Conservation (phyloP, 2,329 filamentous ascomycete genomes). For the Claviceps digitariae region DNA sequence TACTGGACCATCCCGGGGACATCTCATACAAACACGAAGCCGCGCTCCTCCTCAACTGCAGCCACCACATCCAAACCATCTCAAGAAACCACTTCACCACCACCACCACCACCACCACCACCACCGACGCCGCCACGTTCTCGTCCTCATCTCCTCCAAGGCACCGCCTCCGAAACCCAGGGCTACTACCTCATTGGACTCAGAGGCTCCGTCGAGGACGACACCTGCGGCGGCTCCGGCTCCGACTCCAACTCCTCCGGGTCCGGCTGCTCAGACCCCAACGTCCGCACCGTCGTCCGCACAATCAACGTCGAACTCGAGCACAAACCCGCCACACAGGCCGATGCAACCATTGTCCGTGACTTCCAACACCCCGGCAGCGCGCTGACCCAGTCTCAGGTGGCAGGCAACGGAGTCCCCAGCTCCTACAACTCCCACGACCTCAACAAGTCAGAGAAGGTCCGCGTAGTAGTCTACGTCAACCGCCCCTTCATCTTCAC, state of each 20-base stretch:
- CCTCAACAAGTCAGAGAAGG: constrained; percentile 38
- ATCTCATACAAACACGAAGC: constrained; percentile 7
- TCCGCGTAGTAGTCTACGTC: constrained; percentile 61
- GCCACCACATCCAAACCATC: constrained; percentile 6
- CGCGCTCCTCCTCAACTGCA: constrained; percentile 3
- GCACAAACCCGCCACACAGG: constrained; percentile 21
- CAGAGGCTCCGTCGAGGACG: constrained; percentile 46
- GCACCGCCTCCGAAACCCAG: constrained; percentile 15
- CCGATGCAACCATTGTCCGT: constrained; percentile 30
- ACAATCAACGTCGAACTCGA: constrained; percentile 55
- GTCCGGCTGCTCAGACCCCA: constrained; percentile 19
- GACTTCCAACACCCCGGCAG: constrained; percentile 28
- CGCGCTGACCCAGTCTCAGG: constrained; percentile 19
- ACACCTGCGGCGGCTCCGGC: constrained; percentile 15
- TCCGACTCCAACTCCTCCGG: constrained; percentile 17
- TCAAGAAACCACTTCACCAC: neutral
- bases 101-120: neutral
- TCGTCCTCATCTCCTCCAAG: constrained; percentile 7
- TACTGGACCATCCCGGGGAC: constrained; percentile 40
- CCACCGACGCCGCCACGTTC: neutral
- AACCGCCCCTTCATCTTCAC: constrained; percentile 65
- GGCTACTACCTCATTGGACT: constrained; percentile 55
- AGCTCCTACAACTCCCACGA: constrained; percentile 29
- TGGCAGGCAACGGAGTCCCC: constrained; percentile 19
- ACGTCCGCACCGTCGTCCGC: constrained; percentile 46